Conservation (phyloP, 768 basidiomycete genomes). For the Boletus insuetus region DNA sequence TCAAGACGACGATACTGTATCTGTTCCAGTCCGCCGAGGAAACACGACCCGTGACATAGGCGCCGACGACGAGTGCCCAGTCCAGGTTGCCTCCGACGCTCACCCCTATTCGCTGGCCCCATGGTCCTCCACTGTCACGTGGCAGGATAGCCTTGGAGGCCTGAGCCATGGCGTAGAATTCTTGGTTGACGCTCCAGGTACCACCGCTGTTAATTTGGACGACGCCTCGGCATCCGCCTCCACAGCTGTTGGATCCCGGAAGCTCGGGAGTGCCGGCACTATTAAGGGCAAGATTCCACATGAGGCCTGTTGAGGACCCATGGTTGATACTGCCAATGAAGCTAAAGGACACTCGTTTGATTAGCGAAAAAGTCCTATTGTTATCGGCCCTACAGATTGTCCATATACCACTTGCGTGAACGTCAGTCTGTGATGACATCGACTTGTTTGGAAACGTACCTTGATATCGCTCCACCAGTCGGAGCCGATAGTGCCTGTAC, state of each 20-base stretch:
- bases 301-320: slow-evolving; percentile 45
- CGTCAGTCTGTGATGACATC: slow-evolving; percentile 6
- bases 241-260: slow-evolving; percentile 63
- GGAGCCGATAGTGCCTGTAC: slow-evolving; percentile 59
- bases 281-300: slow-evolving; percentile 77
- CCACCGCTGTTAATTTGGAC: slow-evolving; percentile 65
- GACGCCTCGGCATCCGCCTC: slow-evolving; percentile 62
- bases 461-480: slow-evolving; percentile 85
- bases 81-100: slow-evolving; percentile 52
- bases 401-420: slow-evolving; percentile 58
- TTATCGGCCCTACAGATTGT: slow-evolving; percentile 48
- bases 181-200: slow-evolving; percentile 65
- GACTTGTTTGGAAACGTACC: slow-evolving; percentile 32
- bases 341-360: slow-evolving; percentile 13
- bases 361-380: slow-evolving; percentile 25
- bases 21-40: slow-evolving; percentile 55
- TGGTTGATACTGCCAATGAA: slow-evolving; percentile 40
- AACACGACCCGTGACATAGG: slow-evolving; percentile 59
- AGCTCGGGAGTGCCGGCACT: slow-evolving; percentile 60
- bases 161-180: slow-evolving; percentile 76
- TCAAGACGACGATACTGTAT: slow-evolving; percentile 72
- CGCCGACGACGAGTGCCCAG: slow-evolving; percentile 63
- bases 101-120: slow-evolving; percentile 64
- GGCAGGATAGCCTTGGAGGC: slow-evolving; percentile 73
- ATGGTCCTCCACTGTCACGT: slow-evolving; percentile 64